Percentiles rank a stretch among this genome's conserved stretches.
Conservation (phyloP, 2,329 filamentous ascomycete genomes). For the Trematosphaeria pertusa region DNA sequence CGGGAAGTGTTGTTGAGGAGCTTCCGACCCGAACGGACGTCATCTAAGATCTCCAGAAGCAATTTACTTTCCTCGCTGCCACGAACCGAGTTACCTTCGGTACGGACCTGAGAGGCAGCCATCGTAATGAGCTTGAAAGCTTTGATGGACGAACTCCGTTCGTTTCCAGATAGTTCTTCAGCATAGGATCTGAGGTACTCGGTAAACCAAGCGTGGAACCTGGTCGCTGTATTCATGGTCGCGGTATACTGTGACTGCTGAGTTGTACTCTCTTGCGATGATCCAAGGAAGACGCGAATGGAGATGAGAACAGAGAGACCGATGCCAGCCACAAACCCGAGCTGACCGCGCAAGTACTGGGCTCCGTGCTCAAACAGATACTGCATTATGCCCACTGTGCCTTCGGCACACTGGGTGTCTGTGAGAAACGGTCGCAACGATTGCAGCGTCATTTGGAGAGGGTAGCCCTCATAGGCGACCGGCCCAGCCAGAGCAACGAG, state of each 20-base stretch:
- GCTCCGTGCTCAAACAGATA: constrained; percentile 78
- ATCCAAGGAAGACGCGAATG: constrained; percentile 76
- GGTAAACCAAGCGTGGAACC: constrained; percentile 81
- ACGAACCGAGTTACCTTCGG: constrained; percentile 72
- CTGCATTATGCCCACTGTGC: constrained; percentile 84
- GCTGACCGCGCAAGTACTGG: constrained; percentile 67
- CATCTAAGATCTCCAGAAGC: constrained; percentile 78
- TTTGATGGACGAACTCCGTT: constrained; percentile 45
- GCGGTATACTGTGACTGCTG: constrained; percentile 82
- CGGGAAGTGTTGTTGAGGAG: constrained; percentile 75
- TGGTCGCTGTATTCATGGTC: constrained; percentile 76
- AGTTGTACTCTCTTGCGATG: constrained; percentile 78
- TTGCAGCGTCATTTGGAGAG: constrained; percentile 87
- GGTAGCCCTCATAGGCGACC: constrained; percentile 77
- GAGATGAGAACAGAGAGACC: constrained; percentile 80
- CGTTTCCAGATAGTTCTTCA: constrained; percentile 25
- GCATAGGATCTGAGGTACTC: constrained; percentile 67
- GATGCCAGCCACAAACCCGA: constrained; percentile 82
- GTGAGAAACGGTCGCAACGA: constrained; percentile 79
- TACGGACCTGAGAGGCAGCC: constrained; percentile 71
- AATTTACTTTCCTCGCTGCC: constrained; percentile 80
- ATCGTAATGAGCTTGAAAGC: constrained; percentile 72
- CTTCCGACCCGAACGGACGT: constrained; percentile 67
- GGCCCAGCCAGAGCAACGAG: constrained; percentile 79
- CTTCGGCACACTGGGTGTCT: constrained; percentile 86